Percentiles rank a stretch among this genome's conserved stretches.
Evolutionary conservation across 192 early-diverging fungal genomes (phyloP).

Genomic region (Mortierella antarctica): DNA sequence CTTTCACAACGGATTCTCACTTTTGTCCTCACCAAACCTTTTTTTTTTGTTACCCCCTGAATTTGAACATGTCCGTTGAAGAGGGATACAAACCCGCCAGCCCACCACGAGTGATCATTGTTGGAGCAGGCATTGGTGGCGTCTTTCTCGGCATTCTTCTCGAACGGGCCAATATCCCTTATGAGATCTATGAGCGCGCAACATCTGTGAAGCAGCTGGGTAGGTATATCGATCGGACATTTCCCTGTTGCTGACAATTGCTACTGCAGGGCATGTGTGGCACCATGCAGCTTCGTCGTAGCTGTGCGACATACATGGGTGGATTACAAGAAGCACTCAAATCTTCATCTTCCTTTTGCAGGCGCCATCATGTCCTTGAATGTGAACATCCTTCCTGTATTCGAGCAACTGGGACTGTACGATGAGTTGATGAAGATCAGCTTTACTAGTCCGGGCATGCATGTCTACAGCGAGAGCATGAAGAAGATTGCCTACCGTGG

Average conservation of each 20-base stretch:
- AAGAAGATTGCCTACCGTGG: constrained; percentile 26
- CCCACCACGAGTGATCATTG: constrained; percentile 17
- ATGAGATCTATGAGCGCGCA: constrained; percentile 30
- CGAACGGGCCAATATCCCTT: constrained; percentile 19
- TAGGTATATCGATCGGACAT: neutral
- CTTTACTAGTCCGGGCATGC: constrained; percentile 21
- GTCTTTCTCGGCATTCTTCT: constrained; percentile 25
- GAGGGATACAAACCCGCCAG: neutral
- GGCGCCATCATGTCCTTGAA: constrained; percentile 41
- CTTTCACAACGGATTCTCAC: too few relatives aligned
- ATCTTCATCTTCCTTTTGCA: neutral
- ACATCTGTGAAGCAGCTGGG: constrained; percentile 14
- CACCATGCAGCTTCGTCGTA: neutral
- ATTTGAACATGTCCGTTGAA: neutral
- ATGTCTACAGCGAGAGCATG: constrained; percentile 29
- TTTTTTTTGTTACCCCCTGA: neutral
- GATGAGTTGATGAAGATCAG: constrained; percentile 33
- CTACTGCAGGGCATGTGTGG: neutral
- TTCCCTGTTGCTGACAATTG: neutral
- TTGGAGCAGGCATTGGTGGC: constrained; percentile 22
- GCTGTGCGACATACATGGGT: neutral
- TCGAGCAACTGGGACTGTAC: constrained; percentile 35
- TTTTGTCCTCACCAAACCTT: neutral
- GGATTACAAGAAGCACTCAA: neutral
- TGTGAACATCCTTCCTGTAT: constrained; percentile 42